Evolutionary conservation across 768 basidiomycete genomes (phyloP).

Genomic region (Pisolithus marmoratus): DNA sequence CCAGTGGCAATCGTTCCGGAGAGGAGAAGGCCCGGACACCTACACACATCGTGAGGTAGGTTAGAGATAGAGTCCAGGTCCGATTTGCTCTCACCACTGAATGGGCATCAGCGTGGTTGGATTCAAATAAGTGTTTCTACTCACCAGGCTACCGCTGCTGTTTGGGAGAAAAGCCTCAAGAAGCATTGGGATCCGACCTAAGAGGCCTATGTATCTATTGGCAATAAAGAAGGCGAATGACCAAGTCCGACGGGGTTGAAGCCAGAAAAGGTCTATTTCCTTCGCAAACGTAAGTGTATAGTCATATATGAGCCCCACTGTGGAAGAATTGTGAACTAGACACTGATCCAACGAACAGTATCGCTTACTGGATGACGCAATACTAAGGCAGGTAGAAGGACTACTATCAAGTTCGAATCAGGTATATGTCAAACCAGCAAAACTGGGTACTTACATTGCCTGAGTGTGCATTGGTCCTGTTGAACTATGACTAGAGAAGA

Average conservation of each 20-base stretch:
- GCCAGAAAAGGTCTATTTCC: slow-evolving; percentile 44
- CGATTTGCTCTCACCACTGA: not conserved
- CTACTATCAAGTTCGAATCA: no score
- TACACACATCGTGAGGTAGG: not conserved
- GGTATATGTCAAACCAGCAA: no score
- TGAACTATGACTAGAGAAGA: no score
- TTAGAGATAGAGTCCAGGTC: not conserved
- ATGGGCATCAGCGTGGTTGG: not conserved
- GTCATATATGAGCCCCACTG: slow-evolving; percentile 34
- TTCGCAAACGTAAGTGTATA: slow-evolving; percentile 35
- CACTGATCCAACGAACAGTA: not conserved
- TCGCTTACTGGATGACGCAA: no score
- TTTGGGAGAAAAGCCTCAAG: slow-evolving; percentile 26
- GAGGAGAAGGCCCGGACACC: not conserved
- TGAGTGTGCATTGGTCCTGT: no score
- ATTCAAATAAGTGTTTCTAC: not conserved
- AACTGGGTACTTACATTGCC: no score
- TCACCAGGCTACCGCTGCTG: not conserved
- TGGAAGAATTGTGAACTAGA: not conserved
- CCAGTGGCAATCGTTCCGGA: not conserved
- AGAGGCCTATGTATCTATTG: slow-evolving; percentile 35
- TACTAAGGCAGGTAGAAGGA: no score
- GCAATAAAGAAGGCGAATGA: slow-evolving; percentile 34
- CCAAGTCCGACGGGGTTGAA: slow-evolving; percentile 23
- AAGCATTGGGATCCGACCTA: slow-evolving; percentile 35